These are phyloP conservation scores for Sphaceloma murrayae DNA, from an alignment of 2,329 filamentous ascomycete species.

Conservation along the genomic window DNA sequence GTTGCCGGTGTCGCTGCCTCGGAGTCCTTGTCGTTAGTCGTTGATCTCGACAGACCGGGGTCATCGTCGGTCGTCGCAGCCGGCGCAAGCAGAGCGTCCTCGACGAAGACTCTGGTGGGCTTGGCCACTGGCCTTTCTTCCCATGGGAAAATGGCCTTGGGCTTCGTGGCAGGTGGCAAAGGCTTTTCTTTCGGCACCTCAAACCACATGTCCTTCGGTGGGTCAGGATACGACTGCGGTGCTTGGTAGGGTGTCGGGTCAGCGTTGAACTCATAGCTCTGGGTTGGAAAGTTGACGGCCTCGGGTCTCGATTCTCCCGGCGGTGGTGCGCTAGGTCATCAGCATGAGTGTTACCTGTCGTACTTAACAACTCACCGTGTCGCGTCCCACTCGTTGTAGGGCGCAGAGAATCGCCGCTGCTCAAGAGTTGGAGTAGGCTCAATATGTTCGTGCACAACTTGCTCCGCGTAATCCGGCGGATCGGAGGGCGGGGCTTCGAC, in stretches of 20 bases:
- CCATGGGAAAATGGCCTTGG: constrained; percentile 81
- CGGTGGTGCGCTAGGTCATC: constrained; percentile 31
- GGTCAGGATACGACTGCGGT: constrained; percentile 67
- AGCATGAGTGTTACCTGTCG: constrained; percentile 2
- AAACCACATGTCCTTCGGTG: constrained; percentile 82
- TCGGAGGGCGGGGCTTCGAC: constrained; percentile 38
- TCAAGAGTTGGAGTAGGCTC: constrained; percentile 38
- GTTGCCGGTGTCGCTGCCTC: constrained; percentile 27
- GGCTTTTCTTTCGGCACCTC: constrained; percentile 56
- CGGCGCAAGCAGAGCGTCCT: constrained; percentile 35
- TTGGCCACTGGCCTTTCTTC: constrained; percentile 58
- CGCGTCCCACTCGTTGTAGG: constrained; percentile 53
- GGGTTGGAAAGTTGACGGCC: constrained; percentile 69
- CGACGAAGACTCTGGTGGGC: constrained; percentile 56
- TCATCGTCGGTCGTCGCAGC: constrained; percentile 29
- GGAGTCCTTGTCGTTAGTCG: constrained; percentile 19
- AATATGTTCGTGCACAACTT: constrained; percentile 35
- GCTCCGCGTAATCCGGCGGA: constrained; percentile 34
- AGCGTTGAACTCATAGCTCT: constrained; percentile 74
- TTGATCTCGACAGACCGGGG: constrained; percentile 18
- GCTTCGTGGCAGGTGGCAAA: constrained; percentile 48
- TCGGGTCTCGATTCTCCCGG: constrained; percentile 65
- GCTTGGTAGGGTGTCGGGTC: constrained; percentile 67
- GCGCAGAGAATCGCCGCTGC: constrained; percentile 47
- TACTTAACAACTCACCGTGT: constrained; percentile 39